Percentiles rank a stretch among this genome's conserved stretches.
Conservation (phyloP, 371 early-diverging fungal species). For the Rhizopus sp. region DNA sequence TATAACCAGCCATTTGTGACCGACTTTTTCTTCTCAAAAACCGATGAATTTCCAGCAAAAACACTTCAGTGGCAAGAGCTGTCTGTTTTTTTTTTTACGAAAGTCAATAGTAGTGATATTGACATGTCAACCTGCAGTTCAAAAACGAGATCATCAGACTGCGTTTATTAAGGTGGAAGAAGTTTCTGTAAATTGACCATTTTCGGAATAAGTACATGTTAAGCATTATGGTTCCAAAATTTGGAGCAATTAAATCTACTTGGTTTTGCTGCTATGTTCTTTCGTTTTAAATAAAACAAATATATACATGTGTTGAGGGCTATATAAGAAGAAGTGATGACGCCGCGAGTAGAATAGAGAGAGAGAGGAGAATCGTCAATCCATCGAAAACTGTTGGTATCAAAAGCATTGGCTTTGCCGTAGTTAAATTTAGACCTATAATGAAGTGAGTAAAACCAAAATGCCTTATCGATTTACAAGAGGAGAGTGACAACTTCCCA, state of each 20-base stretch:
- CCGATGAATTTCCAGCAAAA: constrained; percentile 6
- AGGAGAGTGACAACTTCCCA: constrained; percentile 21
- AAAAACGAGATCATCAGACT: constrained; percentile 15
- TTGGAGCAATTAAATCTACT: constrained; percentile 13
- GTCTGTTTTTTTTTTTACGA: constrained; percentile 13
- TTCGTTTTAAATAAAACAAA: constrained; percentile 10
- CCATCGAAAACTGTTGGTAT: constrained; percentile 17
- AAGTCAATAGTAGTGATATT: constrained; percentile 11
- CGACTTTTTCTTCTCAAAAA: background rate
- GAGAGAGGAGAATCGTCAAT: constrained; percentile 14
- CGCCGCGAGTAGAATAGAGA: constrained; percentile 15
- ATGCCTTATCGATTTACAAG: constrained; percentile 19
- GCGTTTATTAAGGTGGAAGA: constrained; percentile 16
- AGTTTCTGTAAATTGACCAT: constrained; percentile 14
- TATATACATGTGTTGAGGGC: constrained; percentile 13
- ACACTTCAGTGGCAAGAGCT: constrained; percentile 10
- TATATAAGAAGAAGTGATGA: constrained; percentile 14
- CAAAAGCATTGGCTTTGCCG: constrained; percentile 17
- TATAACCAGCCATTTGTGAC: constrained; percentile 4
- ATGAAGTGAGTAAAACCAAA: constrained; percentile 17
- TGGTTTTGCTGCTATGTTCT: constrained; percentile 9
- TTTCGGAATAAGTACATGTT: constrained; percentile 13
- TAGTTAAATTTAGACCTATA: constrained; percentile 19
- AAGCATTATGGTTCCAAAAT: constrained; percentile 14
- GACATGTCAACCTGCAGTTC: constrained; percentile 9